Evolutionary conservation across 2,329 filamentous ascomycete species (phyloP), one percentile per base, ranked within the genome.

Genomic region (Penicillium thymicola): DNA sequence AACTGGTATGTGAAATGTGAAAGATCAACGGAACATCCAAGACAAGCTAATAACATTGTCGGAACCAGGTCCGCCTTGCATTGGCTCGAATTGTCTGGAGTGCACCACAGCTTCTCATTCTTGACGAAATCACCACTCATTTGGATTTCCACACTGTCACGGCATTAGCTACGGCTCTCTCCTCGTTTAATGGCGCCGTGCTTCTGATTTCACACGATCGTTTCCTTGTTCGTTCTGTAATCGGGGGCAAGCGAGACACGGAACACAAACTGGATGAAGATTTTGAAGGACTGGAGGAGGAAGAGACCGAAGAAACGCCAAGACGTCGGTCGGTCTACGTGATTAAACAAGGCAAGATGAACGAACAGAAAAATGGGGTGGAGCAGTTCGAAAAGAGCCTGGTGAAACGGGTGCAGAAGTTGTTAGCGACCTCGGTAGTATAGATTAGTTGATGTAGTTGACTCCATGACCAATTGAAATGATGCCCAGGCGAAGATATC

Each of bases 51-150:
- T 30, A 10, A 23, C 30, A 21, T 43, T 45, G 9, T 11, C 21
- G 11, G 18, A 43, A 40, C 14, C 60, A 81, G 70, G 79, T 84
- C 5, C 78, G 82, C n/a, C 70, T 85, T 3, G 85, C 87, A 58
- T 76, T 93, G 48, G 88, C 88, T 1, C 81, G 84, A 46, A 74
- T 92, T n/a, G 75, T 93, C 36, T 87, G 86, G 81, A 77, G 76
- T 40, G 78, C 82, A 4, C 89, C 89, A 21, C 89, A 92, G 62
- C 82, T 89, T 55, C 79, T 93, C 2, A 81, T 93, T 6, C 81
- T 93, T 8, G 90, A 93, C 69, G 91, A 91, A 71, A 87, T 91
- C 25, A 94, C 90, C 7, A 93, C 90, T 1, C 91, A 96, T 76
- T 79, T 95, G 40, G 91, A 95, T 70, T 89, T 89, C 59, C 85